phyloP scores from a whole-genome alignment of 2,329 filamentous ascomycete genomes.

The Claviceps pusilla region DNA sequence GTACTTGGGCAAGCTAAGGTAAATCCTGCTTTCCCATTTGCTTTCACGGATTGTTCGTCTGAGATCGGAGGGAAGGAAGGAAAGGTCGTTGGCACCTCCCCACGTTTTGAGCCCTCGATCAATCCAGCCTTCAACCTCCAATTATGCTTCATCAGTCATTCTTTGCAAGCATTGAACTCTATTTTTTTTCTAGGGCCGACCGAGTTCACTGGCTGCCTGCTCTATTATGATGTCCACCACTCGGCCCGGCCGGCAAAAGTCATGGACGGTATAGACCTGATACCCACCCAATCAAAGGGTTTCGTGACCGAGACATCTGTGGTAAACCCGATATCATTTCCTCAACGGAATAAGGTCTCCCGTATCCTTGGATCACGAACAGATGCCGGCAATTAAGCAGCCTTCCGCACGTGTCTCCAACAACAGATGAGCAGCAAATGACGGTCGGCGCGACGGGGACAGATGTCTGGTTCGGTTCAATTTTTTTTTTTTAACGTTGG shows the following conservation, averaged over 20 bases:
- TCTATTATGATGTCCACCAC: not conserved
- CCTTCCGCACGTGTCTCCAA: not conserved
- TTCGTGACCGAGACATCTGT: not conserved
- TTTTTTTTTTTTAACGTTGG: too few species aligned
- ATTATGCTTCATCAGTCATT: not conserved
- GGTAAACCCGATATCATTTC: not conserved
- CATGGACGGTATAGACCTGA: not conserved
- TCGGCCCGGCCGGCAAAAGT: not conserved
- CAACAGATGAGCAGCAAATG: not conserved
- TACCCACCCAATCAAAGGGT: not conserved
- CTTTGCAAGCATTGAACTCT: not conserved
- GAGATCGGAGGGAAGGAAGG: not conserved
- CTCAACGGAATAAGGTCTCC: not conserved
- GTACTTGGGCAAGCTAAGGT: not conserved
- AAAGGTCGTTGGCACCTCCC: not conserved
- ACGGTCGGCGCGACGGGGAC: not conserved
- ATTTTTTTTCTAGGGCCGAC: not conserved
- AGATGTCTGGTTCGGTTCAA: not conserved
- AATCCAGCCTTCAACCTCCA: not conserved
- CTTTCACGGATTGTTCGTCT: conserved; percentile 1
- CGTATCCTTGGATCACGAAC: not conserved
- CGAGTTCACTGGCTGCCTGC: not conserved
- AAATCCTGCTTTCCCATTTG: not conserved
- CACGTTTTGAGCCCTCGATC: not conserved
- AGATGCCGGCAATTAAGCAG: not conserved